Evolutionary conservation across 2,329 filamentous ascomycete genomes (phyloP).

Genomic region (Alternaria rosae): DNA sequence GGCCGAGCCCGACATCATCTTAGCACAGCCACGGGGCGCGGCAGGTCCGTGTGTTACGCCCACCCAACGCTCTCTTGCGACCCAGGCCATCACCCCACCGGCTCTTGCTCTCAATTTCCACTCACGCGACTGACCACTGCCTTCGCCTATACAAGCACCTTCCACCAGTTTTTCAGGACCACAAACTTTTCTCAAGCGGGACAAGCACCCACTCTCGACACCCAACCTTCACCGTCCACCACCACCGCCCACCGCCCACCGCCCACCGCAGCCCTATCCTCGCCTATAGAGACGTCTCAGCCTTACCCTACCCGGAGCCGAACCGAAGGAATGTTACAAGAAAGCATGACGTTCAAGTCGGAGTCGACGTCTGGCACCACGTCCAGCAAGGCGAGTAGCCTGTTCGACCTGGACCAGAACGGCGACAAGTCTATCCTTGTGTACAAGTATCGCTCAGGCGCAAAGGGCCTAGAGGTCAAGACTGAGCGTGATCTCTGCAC

Average conservation of each 20-base stretch:
- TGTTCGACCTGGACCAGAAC: conserved; percentile 55
- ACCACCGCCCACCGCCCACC: not conserved
- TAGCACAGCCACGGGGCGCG: conserved; percentile 26
- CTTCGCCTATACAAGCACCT: conserved; percentile 42
- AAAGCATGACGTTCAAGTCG: conserved; percentile 54
- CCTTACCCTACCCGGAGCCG: conserved; percentile 24
- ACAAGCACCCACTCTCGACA: conserved; percentile 24
- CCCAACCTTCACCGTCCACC: conserved; percentile 16
- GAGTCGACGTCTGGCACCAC: conserved; percentile 50
- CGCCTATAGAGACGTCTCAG: conserved; percentile 33
- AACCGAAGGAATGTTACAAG: conserved; percentile 16
- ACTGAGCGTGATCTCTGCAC: conserved; percentile 56
- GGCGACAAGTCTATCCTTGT: conserved; percentile 55
- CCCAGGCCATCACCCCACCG: conserved; percentile 37
- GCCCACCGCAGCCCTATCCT: conserved; percentile 22
- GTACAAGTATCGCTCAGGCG: conserved; percentile 55
- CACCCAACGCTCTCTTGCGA: conserved; percentile 19
- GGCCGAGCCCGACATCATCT: conserved; percentile 12
- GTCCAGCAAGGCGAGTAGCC: conserved; percentile 49
- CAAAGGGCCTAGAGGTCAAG: conserved; percentile 49
- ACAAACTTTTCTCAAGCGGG: conserved; percentile 7
- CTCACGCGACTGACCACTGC: conserved; percentile 38
- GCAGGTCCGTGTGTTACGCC: conserved; percentile 27
- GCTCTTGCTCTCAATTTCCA: conserved; percentile 18
- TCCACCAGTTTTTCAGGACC: conserved; percentile 22